Percentiles rank a stretch among this genome's conserved stretches.
Conservation (phyloP, 345 rosid species). For the Rubroshorea leprosula region DNA sequence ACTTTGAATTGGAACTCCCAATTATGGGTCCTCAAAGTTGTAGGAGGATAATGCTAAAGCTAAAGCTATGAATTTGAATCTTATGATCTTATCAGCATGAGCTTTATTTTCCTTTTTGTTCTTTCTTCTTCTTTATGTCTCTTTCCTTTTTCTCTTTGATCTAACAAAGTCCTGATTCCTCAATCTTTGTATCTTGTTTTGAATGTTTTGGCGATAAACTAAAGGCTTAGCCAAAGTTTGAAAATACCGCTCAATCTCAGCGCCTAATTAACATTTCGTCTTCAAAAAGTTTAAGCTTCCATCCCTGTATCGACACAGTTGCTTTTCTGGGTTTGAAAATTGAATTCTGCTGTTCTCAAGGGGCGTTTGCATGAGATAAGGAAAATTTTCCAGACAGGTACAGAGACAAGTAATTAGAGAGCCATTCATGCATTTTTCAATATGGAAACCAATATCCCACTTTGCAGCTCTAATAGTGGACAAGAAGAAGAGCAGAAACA, state of each 20-base stretch:
- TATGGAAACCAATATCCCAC: constrained; percentile 78
- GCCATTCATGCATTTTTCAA: constrained; percentile 68
- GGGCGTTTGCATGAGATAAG: constrained; percentile 2
- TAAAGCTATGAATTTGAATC: constrained; percentile 32
- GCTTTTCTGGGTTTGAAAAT: constrained; percentile 23
- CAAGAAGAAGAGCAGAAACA: constrained; percentile 37
- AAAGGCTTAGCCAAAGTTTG: background rate
- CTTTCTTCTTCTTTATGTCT: constrained; percentile 30
- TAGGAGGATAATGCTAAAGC: constrained; percentile 22
- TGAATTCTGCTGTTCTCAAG: constrained; percentile 16
- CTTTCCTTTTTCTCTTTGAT: constrained; percentile 20
- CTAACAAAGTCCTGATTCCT: constrained; percentile 19
- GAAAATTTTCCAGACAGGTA: constrained; percentile 12
- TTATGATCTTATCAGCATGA: constrained; percentile 16
- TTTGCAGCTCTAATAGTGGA: constrained; percentile 73
- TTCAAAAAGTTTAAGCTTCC: constrained; percentile 19
- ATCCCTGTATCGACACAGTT: constrained; percentile 21
- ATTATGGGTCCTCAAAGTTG: too few relatives aligned
- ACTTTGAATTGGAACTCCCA: constrained; percentile 28
- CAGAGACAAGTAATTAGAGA: constrained; percentile 13
- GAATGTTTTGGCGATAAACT: constrained; percentile 36
- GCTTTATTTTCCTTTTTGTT: constrained; percentile 17
- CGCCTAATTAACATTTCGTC: background rate
- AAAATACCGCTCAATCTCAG: background rate
- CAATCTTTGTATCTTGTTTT: constrained; percentile 23